Evolutionary conservation across 768 basidiomycete species (phyloP), one percentile per base, ranked within the genome.

Genomic region (Phlebiopsis flavidoalba): DNA sequence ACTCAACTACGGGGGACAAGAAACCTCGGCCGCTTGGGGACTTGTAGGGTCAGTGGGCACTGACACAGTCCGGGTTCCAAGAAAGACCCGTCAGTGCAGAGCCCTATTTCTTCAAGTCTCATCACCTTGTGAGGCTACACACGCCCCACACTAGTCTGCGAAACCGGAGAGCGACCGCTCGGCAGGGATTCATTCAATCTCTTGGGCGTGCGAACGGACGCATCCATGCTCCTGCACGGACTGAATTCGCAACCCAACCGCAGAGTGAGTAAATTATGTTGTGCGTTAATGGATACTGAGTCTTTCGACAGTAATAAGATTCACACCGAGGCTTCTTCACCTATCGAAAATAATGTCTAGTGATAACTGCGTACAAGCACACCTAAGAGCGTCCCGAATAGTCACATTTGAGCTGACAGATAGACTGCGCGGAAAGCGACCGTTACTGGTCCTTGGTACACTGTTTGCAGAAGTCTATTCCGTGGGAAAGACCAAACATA

Each of bases 401-500:
- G 40, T 2, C 2, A 17, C n/a, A n/a, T n/a, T 43, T 43, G 17
- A 43, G 11, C 10, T 12, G 3, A 12, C 10, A 3, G 8, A 43
- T 10, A 43, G 12, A 31, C 26, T 31, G 26, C 26, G 26, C 26
- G 6, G 26, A 31, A 31, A 6, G 26, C 17, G 3, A 17, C 12
- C 3, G 5, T 49, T 26, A 49, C 48, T 49, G 24, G n/a, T n/a
- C n/a, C 19, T 49, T 15, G 35, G 37, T 15, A 37, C 33, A 36
- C 17, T 54, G 11, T 24, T n/a, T 21, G 17, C 19, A 43, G 15
- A 19, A 8, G 11, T 53, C 51, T 66, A 73, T 63, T 79, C 88
- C 0, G 89, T 90, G 2, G 85, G 83, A 67, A 85, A 98, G 36
- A 97, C 92, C 53, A 92, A 78, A 69, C 92, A 94, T 0, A 83